A percentile compares a stretch with the other conserved stretches of the same genome.
Evolutionary conservation across 306 rosid genomes (phyloP).

Genomic region (Ziziphus jujuba): DNA sequence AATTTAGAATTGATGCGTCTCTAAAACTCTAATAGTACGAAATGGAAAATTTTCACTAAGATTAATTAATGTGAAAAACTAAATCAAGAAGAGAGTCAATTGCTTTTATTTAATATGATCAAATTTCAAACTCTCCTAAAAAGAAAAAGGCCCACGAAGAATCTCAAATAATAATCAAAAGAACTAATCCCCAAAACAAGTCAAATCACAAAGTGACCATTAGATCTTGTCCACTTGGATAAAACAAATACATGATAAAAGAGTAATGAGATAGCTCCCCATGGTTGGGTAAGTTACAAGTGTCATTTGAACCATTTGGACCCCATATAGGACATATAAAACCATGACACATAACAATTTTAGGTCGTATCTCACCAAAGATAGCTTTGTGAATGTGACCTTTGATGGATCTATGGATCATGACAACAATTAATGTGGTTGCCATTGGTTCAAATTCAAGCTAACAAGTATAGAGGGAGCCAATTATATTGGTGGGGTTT

Average conservation of each 20-base stretch:
- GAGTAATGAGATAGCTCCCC: constrained; percentile 15
- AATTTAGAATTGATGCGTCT: no score
- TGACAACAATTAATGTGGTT: constrained; percentile 33
- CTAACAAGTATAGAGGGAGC: constrained; percentile 16
- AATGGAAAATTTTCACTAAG: no score
- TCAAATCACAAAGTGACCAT: constrained; percentile 59
- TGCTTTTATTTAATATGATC: constrained; percentile 37
- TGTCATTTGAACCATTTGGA: constrained; percentile 24
- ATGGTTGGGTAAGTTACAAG: constrained; percentile 37
- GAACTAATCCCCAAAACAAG: constrained; percentile 29
- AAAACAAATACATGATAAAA: constrained; percentile 16
- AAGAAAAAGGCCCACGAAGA: constrained; percentile 20
- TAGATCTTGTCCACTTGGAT: constrained; percentile 34
- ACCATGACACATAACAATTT: constrained; percentile 19
- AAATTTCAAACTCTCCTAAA: constrained; percentile 2
- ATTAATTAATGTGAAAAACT: no score
- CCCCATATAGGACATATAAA: constrained; percentile 18
- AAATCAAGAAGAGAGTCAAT: constrained; percentile 28
- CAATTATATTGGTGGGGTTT: constrained; percentile 21
- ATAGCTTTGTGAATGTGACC: constrained; percentile 33
- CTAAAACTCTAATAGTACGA: no score
- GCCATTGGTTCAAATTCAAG: constrained; percentile 25
- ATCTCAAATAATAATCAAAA: constrained; percentile 29
- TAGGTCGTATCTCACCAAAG: constrained; percentile 30
- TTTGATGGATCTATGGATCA: constrained; percentile 40